Evolutionary conservation across 2,329 filamentous ascomycete genomes (phyloP), one percentile per base, ranked within the genome.

Genomic region (Microsporum canis): DNA sequence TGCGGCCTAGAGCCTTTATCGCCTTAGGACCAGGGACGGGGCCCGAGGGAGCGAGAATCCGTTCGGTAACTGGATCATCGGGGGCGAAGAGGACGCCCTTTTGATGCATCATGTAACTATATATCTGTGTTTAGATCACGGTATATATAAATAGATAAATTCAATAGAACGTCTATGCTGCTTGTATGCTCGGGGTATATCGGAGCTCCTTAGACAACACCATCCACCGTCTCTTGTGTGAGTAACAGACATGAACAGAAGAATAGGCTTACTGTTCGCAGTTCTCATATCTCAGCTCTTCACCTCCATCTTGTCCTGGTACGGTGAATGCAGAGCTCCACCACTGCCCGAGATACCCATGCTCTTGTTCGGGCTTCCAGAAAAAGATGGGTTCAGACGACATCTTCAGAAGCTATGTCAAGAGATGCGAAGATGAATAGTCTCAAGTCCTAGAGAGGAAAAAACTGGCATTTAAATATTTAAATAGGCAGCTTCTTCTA

Each of bases 31-130:
- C 64, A 38, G 71, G 67, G 3, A 63, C 64, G 5, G 68, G 65
- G 5, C 65, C 64, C 7, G 66, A 61, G 12, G 61, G 62, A 5
- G 65, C 61, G 41, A 71, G 62, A 17, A 71, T 72, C 58, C 66
- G 60, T 1, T 65, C 57, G 4, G 70, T 71, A n/a, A 67, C 66
- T 34, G 66, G 60, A 17, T 65, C 63, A 43, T 70, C 66, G 17
- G 65, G 65, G 3, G 66, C 66, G 61, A 73, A 72, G 33, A 72
- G 64, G 4, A 72, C 62, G 6, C 70, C 70, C 65, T 74, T 73
- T 51, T 67, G 68, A 53, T 71, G 70, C 71, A 74, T 73, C 68
- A 74, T 74, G 61, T 63, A 63, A 33, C 62, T 63, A 43, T 36
- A 23, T 36, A 14, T 27, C 17, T 36, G 7, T 33, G 10, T 29